These are phyloP conservation scores for Phtheirospermum japonicum DNA, from an alignment of 257 asterid species.

Conservation along the genomic window DNA sequence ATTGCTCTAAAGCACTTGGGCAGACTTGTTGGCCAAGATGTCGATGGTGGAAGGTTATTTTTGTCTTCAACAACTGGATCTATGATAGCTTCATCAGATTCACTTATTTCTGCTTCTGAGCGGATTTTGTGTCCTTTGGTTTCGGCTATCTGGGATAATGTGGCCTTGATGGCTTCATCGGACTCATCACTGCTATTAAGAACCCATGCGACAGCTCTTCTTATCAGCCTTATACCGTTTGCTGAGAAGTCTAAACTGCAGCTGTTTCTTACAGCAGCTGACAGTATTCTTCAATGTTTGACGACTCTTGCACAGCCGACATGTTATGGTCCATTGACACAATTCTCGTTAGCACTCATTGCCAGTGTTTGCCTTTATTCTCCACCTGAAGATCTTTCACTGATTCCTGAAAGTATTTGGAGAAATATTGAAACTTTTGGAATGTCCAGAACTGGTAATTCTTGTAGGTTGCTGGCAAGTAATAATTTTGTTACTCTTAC, in stretches of 20 bases:
- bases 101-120: slow-evolving; percentile 40
- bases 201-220: slow-evolving; percentile 68
- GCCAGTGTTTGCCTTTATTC: slow-evolving; percentile 79
- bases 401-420: slow-evolving; percentile 88
- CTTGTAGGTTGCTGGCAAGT: slow-evolving; percentile 25
- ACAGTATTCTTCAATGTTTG: slow-evolving; percentile 65
- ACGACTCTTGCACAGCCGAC: slow-evolving; percentile 57
- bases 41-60: slow-evolving; percentile 41
- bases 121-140: slow-evolving; percentile 52
- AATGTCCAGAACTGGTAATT: slow-evolving; percentile 56
- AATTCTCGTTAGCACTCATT: slow-evolving; percentile 72
- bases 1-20: slow-evolving; percentile 83
- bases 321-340: slow-evolving; percentile 67
- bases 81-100: slow-evolving; percentile 40
- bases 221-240: slow-evolving; percentile 68
- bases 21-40: slow-evolving; percentile 61
- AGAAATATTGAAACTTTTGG: slow-evolving; percentile 74
- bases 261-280: slow-evolving; percentile 83
- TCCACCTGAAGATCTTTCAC: slow-evolving; percentile 73
- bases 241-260: slow-evolving; percentile 61
- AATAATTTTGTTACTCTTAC: slow-evolving; percentile 2
- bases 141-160: slow-evolving; percentile 81
- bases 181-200: slow-evolving; percentile 74
- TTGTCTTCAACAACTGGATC: slow-evolving; percentile 37
- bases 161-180: slow-evolving; percentile 69